A percentile compares a stretch with the other conserved stretches of the same genome.
Conservation (phyloP, 352 stramenopile genomes). For the Hyphochytrium catenoides region DNA sequence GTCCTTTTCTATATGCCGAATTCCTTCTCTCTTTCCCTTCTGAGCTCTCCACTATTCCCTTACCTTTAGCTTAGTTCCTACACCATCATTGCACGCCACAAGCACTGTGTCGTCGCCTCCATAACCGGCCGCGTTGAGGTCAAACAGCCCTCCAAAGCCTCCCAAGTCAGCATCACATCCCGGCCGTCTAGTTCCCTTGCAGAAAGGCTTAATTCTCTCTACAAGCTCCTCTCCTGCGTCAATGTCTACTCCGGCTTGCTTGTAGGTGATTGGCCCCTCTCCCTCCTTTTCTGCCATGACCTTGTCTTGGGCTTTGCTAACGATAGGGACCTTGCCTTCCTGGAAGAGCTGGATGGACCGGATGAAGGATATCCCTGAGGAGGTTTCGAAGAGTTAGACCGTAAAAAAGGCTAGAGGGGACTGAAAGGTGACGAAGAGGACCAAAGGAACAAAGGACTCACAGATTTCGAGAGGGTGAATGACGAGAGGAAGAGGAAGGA, state of each 20-base stretch:
- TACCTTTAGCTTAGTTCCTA: constrained; percentile 94
- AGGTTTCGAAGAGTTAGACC: too few species aligned
- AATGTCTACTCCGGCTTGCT: constrained; percentile 92
- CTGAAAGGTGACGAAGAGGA: too few species aligned
- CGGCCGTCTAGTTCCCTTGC: constrained; percentile 81
- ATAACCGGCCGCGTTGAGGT: constrained; percentile 88
- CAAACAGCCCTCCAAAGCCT: constrained; percentile 92
- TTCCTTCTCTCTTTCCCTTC: too few species aligned
- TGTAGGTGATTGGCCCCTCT: constrained; percentile 85
- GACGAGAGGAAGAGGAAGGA: too few species aligned
- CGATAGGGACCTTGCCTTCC: constrained; percentile 27
- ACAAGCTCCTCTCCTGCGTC: constrained; percentile 87
- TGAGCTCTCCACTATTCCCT: too few species aligned
- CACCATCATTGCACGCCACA: constrained; percentile 90
- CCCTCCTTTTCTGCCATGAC: constrained; percentile 16
- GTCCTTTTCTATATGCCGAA: too few species aligned
- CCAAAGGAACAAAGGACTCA: too few species aligned
- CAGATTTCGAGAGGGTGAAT: too few species aligned
- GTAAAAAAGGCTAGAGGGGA: too few species aligned
- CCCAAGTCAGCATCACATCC: constrained; percentile 89
- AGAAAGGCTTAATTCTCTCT: constrained; percentile 92
- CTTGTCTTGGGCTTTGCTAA: too few species aligned
- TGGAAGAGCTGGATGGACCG: constrained; percentile 50
- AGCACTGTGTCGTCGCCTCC: constrained; percentile 84
- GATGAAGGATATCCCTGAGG: too few species aligned